Percentiles rank a stretch among this genome's conserved stretches.
Conservation (phyloP, 2,329 filamentous ascomycete species). For the Ophiostoma sp. region DNA sequence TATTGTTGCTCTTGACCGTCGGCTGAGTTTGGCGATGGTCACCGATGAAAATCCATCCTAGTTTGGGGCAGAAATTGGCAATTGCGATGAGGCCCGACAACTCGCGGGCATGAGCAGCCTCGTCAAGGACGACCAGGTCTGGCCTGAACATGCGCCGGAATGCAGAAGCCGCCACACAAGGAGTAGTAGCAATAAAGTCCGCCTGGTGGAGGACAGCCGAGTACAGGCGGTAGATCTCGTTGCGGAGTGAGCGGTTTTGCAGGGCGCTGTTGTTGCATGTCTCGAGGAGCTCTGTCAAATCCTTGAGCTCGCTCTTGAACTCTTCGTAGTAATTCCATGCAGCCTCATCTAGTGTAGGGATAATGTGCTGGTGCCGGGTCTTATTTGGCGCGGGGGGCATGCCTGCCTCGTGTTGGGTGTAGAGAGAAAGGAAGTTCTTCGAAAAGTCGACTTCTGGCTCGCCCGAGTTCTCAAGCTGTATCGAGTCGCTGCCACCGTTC, state of each 20-base stretch:
- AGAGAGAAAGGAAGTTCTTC: constrained; percentile 36
- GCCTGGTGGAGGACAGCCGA: constrained; percentile 35
- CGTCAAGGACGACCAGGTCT: constrained; percentile 80
- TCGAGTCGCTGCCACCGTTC: no score
- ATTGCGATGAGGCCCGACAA: constrained; percentile 42
- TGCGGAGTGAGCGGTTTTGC: constrained; percentile 30
- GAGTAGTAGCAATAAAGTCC: constrained; percentile 45
- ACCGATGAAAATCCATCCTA: constrained; percentile 42
- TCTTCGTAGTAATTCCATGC: constrained; percentile 39
- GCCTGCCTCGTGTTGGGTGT: constrained; percentile 24
- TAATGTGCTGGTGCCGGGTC: constrained; percentile 22
- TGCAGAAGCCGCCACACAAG: constrained; percentile 38
- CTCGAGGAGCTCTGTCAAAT: constrained; percentile 36
- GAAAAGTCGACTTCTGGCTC: constrained; percentile 27
- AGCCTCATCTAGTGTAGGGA: constrained; percentile 41
- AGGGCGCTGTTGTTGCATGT: constrained; percentile 29
- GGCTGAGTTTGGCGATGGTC: constrained; percentile 43
- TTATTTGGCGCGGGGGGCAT: constrained; percentile 25
- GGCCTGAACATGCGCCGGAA: constrained; percentile 59
- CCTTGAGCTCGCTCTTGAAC: constrained; percentile 33
- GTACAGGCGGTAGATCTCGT: constrained; percentile 35
- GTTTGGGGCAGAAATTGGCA: constrained; percentile 39
- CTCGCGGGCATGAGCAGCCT: constrained; percentile 48
- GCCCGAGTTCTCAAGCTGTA: neutral
- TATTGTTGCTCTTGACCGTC: constrained; percentile 32